Percentiles rank a stretch among this genome's conserved stretches.
Evolutionary conservation across 2,329 filamentous ascomycete genomes (phyloP).

Genomic region (Epichloe brachyelytri): DNA sequence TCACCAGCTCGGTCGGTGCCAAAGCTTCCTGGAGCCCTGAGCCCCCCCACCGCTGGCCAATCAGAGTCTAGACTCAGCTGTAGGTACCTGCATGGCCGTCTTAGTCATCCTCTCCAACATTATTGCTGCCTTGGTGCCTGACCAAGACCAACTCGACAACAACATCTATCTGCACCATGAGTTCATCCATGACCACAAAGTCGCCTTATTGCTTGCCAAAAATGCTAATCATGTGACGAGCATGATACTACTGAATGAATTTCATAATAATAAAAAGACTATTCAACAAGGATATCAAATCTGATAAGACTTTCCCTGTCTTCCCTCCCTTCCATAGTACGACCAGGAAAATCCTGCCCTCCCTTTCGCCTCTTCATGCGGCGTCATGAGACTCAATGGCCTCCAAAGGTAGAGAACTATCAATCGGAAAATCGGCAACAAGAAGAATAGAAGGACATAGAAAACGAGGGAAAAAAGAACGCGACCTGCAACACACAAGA

Average conservation of each 20-base stretch:
- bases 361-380: neutral
- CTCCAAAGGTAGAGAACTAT: neutral
- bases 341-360: neutral
- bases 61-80: neutral
- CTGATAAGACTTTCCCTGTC: neutral
- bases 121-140: conserved; percentile 3
- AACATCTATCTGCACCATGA: no score
- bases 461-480: neutral
- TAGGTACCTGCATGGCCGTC: neutral
- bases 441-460: neutral
- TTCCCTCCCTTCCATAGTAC: neutral
- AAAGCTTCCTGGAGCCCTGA: neutral
- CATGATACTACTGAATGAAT: neutral
- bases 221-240: no score
- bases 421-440: neutral
- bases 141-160: neutral
- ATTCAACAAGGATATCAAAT: conserved; percentile 5
- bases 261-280: conserved; percentile 1
- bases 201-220: no score
- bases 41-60: neutral
- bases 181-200: no score
- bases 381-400: neutral
- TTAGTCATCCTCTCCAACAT: neutral
- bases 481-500: neutral
- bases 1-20: conserved; percentile 16